Percentiles rank a stretch among this genome's conserved stretches.
These are phyloP conservation scores for Corymbia citriodora DNA, from an alignment of 441 rosid species.

Conservation along the genomic window DNA sequence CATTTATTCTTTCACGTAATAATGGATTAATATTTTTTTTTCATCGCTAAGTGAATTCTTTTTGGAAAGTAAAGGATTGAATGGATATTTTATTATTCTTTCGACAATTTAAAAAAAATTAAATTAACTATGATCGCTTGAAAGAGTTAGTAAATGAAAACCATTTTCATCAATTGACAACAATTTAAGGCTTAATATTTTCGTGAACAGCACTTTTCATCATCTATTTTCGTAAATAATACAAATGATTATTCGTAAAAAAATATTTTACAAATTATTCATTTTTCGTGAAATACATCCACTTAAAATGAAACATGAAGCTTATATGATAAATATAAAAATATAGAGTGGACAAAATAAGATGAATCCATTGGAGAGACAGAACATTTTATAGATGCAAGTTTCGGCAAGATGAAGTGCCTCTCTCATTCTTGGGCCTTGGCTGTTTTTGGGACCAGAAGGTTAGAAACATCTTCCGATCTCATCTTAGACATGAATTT, in stretches of 20 bases:
- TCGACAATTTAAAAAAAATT: not conserved
- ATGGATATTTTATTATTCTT: not conserved
- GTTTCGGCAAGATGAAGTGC: not conserved
- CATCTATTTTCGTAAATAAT: no score
- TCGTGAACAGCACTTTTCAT: fast-evolving
- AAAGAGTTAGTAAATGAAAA: not conserved
- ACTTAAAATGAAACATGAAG: not conserved
- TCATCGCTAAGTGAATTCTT: not conserved
- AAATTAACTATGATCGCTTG: not conserved
- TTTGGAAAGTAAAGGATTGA: not conserved
- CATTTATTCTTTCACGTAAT: no score
- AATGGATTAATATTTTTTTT: no score
- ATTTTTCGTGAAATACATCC: not conserved
- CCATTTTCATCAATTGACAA: not conserved
- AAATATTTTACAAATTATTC: not conserved
- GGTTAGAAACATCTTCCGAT: not conserved
- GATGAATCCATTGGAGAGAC: not conserved
- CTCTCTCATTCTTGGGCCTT: not conserved
- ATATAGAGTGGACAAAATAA: not conserved
- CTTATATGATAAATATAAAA: no score
- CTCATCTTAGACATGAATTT: not conserved
- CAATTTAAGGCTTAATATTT: no score
- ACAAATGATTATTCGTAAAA: no score
- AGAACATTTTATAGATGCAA: not conserved
- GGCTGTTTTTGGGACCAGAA: not conserved